Percentiles rank a stretch among this genome's conserved stretches.
These are phyloP conservation scores for Chaetomium olivaceum DNA, from an alignment of 2,329 filamentous ascomycete species.

Conservation along the genomic window DNA sequence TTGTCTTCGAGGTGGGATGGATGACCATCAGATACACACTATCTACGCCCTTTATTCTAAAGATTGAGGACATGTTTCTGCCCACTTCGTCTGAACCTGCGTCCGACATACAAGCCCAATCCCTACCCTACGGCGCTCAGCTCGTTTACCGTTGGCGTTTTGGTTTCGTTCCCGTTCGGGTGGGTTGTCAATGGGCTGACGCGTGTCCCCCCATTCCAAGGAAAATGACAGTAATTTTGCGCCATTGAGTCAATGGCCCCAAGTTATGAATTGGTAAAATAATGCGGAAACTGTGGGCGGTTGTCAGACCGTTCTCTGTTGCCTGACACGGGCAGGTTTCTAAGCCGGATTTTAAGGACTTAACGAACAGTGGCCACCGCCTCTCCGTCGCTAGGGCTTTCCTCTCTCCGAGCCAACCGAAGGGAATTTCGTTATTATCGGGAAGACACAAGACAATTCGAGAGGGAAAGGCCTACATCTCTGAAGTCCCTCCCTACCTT, in stretches of 20 bases:
- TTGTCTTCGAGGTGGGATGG: neutral
- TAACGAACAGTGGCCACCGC: neutral
- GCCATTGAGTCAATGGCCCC: neutral
- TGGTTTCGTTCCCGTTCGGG: neutral
- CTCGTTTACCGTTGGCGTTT: neutral
- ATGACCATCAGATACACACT: neutral
- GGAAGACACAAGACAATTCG: neutral
- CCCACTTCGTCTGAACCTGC: neutral
- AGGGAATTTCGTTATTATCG: neutral
- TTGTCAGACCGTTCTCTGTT: constrained; percentile 1
- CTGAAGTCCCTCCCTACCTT: neutral
- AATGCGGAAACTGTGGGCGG: neutral
- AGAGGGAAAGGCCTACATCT: neutral
- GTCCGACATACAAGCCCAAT: neutral
- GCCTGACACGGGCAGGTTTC: neutral
- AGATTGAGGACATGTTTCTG: neutral
- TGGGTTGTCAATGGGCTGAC: constrained; percentile 1
- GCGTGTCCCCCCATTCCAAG: neutral
- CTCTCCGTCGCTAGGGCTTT: neutral
- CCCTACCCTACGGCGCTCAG: neutral
- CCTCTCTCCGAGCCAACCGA: neutral
- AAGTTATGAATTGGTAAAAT: neutral
- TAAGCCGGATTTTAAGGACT: constrained; percentile 14
- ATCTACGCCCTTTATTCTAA: neutral
- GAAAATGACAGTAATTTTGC: neutral